Evolutionary conservation across 2,329 filamentous ascomycete genomes (phyloP), one percentile per base, ranked within the genome.

Genomic region (Karstenula rhodostoma): DNA sequence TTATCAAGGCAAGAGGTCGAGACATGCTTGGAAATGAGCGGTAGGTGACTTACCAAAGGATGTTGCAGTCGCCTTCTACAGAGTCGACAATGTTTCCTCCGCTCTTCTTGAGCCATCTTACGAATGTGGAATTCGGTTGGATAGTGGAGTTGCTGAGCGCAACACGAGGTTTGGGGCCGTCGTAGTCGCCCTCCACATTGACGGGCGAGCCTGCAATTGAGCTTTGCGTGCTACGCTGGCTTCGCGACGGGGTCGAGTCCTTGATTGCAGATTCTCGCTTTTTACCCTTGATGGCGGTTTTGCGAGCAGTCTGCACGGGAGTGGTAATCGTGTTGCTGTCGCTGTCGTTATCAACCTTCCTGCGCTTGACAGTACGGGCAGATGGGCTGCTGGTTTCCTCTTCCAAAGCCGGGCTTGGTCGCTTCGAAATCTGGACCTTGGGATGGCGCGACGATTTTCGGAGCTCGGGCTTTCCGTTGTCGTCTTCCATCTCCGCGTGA

Each of bases 71-170:
- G 15, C 71, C 67, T n/a, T 75, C 73, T 13, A 79, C 66, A 8
- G 70, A 65, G 0, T 77, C 67, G 22, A 76, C 70, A 9, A 73
- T 58, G 1, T 58, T 56, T 5, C 74, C 70, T 15, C 73, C 71
- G 19, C 77, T 69, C 27, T 67, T 71, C 37, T 71, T 77, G 25
- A 81, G 66, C 60, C 77, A 81, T 23, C 68, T 75, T 9, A 73
- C 63, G 8, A 71, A 57, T 7, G 64, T 56, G 6, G 64, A 67
- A 22, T 67, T 64, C 0, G 72, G 62, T 10, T 61, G 58, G 25
- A 77, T 69, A 17, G 62, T 59, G 2, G 73, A 77, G 50, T 75
- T 76, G 54, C 75, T 78, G 44, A 73, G 73, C 5, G 73, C 73
- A 5, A 78, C 67, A n/a, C 65, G 65, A 2, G 75, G 74, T 22